Base-by-base conservation (phyloP, 208 protist genomes). In the Crithidia fasciculata region DNA sequence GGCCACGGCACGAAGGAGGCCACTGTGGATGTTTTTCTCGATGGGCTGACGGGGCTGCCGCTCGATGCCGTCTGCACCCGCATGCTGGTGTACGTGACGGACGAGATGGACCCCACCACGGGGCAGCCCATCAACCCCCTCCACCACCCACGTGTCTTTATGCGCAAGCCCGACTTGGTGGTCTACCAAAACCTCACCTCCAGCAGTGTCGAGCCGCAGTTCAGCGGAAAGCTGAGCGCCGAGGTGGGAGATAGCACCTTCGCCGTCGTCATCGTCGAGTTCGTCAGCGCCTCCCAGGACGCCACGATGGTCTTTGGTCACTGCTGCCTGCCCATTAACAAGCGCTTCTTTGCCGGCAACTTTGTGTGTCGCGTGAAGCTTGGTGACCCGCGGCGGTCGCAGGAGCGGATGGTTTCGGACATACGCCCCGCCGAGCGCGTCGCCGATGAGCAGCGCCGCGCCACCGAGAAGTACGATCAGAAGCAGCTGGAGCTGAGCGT, bases 231-330 rank as follows among this genome's bases (percentile, higher is more conserved):
- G 52, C 37, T 87, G 37, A 69, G 66, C 74, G 71, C 44, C 12
- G 62, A 50, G 8, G 65, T 72, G 0, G 40, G 74, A 15, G 56
- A 68, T n/a, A 9, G 56, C 41, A 76, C 82, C n/a, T 60, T 78
- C 59, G 86, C 82, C 2, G 67, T 95, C 18, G 80, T 86, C 40
- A 85, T 95, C 40, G 81, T 92, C 39, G 87, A 95, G 74, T 95
- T 91, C 69, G 70, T 90, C 52, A 86, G 65, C 18, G 57, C 18
- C 8, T 19, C n/a, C 18, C 53, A 80, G 43, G 28, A 55, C 6
- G 41, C 53, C 5, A 85, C 80, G 6, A 75, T 87, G 45, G 75
- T 84, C 8, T 72, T 95, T 54, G 90, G 90, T 8, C 87, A 93
- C 78, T 84, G 71, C 64, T 81, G 74, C 64, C 37, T 93, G 36